Percentiles rank a stretch among this genome's conserved stretches.
phyloP scores from a whole-genome alignment of 192 early-diverging fungal genomes.

The Coemansia sp. region DNA sequence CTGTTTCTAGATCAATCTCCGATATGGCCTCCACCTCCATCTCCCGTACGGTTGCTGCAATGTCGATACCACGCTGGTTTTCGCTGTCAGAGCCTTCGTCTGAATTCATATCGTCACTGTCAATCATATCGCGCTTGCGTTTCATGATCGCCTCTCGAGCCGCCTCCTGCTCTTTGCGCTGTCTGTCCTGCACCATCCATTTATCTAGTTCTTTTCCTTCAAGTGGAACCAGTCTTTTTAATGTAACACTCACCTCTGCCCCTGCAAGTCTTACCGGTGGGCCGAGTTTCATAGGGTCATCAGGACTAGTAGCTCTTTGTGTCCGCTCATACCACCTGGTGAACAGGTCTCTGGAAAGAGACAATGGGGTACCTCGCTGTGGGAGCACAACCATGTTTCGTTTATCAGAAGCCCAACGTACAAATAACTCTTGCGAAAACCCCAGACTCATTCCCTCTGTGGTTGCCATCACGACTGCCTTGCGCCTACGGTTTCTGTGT shows the following conservation, averaged over 20 bases:
- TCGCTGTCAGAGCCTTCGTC: slow-evolving; percentile 41
- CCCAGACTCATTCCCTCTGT: slow-evolving; percentile 79
- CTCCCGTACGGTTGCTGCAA: slow-evolving; percentile 58
- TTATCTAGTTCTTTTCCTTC: slow-evolving; percentile 83
- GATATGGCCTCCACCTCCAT: slow-evolving; percentile 47
- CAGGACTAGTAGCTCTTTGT: slow-evolving; percentile 14
- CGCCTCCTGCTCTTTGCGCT: slow-evolving; percentile 69
- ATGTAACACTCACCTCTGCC: slow-evolving; percentile 30
- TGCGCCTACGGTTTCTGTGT: slow-evolving; percentile 64
- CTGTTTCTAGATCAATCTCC: slow-evolving; percentile 54
- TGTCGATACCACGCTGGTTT: slow-evolving; percentile 39
- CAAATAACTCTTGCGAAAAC: slow-evolving; percentile 77
- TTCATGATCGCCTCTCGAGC: slow-evolving; percentile 68
- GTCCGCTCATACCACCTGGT: slow-evolving; percentile 42
- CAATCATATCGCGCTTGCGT: slow-evolving; percentile 69
- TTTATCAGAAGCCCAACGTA: slow-evolving; percentile 62
- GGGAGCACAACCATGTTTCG: slow-evolving; percentile 75
- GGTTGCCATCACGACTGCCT: slow-evolving; percentile 84
- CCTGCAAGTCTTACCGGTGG: slow-evolving; percentile 31
- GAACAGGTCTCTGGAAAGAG: slow-evolving; percentile 68
- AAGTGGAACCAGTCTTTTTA: slow-evolving; percentile 72
- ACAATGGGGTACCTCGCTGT: slow-evolving; percentile 71
- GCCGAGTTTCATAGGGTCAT: slow-evolving; percentile 16
- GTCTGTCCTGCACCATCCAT: slow-evolving; percentile 64
- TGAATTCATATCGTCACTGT: slow-evolving; percentile 69